Evolutionary conservation across 768 basidiomycete species (phyloP).

Genomic region (Auricularia sp.): DNA sequence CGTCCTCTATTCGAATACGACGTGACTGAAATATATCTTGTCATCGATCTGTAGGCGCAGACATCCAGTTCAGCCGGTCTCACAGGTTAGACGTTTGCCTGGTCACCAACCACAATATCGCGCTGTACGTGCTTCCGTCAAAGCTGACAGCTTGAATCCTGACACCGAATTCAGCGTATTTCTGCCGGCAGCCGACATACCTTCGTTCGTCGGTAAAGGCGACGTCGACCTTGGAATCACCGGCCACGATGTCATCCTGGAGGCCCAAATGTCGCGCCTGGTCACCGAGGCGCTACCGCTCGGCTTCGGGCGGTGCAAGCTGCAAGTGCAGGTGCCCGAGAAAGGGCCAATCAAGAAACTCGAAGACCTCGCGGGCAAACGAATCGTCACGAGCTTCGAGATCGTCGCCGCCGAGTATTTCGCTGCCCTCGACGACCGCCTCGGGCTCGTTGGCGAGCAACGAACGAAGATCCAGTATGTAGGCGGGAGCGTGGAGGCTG

Average conservation of each 20-base stretch:
- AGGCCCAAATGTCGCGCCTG: conserved; percentile 68
- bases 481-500: conserved; percentile 96
- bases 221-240: conserved; percentile 96
- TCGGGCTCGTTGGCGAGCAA: conserved; percentile 38
- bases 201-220: conserved; percentile 96
- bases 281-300: conserved; percentile 75
- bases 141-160: neutral
- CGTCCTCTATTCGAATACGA: neutral
- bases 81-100: conserved; percentile 86
- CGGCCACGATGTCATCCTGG: conserved; percentile 93
- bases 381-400: conserved; percentile 92
- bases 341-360: conserved; percentile 52
- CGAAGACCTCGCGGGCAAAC: conserved; percentile 78
- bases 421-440: conserved; percentile 43
- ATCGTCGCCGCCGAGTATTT: conserved; percentile 80
- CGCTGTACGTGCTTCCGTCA: conserved; percentile 52
- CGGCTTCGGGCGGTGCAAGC: conserved; percentile 78
- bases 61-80: conserved; percentile 86
- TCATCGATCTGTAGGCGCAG: conserved; percentile 54
- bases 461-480: conserved; percentile 87
- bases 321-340: conserved; percentile 79
- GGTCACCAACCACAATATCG: conserved; percentile 87
- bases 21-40: neutral
- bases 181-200: conserved; percentile 93
- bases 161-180: conserved; percentile 55